Conservation (phyloP, 352 stramenopile species). For the Phytophthora sp. region DNA sequence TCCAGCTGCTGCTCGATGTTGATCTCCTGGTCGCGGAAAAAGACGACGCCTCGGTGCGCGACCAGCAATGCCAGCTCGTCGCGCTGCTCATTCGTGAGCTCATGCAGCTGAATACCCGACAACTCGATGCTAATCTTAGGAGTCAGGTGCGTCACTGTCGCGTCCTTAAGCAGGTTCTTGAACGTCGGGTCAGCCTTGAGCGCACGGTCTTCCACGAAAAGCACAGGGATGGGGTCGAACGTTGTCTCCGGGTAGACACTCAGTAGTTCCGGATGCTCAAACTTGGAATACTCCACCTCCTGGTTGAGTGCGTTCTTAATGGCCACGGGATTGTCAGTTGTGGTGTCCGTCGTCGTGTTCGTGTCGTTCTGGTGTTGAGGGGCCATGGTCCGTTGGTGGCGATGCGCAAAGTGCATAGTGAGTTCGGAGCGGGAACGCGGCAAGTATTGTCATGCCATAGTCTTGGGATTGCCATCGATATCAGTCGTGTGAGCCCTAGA, state of each 20-base stretch:
- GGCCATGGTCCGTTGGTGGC: conserved; percentile 19
- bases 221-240: conserved; percentile 38
- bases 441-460: too few relatives aligned
- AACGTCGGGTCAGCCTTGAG: conserved; percentile 42
- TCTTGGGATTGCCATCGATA: too few relatives aligned
- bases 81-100: conserved; percentile 12
- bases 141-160: conserved; percentile 12
- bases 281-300: conserved; percentile 22
- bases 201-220: conserved; percentile 37
- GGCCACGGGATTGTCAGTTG: background rate
- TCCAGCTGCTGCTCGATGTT: conserved; percentile 17
- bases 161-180: conserved; percentile 36
- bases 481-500: too few relatives aligned
- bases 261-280: conserved; percentile 31
- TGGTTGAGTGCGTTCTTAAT: conserved; percentile 26
- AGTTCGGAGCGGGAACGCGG: too few relatives aligned
- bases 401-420: conserved; percentile 26
- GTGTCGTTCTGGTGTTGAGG: conserved; percentile 30
- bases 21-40: conserved; percentile 26
- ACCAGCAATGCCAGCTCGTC: conserved; percentile 22
- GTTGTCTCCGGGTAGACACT: conserved; percentile 35
- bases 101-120: conserved; percentile 12
- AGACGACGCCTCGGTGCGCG: conserved; percentile 15
- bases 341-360: background rate
- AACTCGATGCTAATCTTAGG: conserved; percentile 23